phyloP scores from a whole-genome alignment of 2,329 filamentous ascomycete species.

The Phoma sp. region DNA sequence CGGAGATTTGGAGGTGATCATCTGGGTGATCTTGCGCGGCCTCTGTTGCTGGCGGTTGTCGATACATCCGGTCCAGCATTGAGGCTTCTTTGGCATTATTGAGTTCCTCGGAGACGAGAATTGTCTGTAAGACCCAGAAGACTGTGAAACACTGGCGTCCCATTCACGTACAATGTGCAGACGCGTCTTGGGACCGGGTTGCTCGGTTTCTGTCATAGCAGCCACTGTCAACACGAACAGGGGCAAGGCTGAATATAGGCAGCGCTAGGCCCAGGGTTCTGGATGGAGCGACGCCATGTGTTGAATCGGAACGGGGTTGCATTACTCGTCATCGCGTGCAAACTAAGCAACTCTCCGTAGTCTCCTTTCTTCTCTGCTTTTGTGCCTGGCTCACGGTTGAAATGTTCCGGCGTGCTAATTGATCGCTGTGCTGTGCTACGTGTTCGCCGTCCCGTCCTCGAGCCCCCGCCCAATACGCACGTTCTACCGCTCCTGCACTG shows the following conservation, averaged over 20 bases:
- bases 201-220: too few species aligned
- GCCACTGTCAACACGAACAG: too few species aligned
- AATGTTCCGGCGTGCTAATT: conserved; percentile 9
- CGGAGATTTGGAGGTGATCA: too few species aligned
- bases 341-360: conserved; percentile 14
- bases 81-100: too few species aligned
- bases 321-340: conserved; percentile 19
- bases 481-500: conserved; percentile 10
- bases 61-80: too few species aligned
- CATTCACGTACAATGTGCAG: too few species aligned
- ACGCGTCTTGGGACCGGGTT: too few species aligned
- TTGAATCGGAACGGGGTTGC: conserved; percentile 14
- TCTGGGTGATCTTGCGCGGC: too few species aligned
- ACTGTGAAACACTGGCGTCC: too few species aligned
- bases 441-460: conserved; percentile 9
- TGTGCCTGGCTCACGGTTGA: background rate
- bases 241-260: background rate
- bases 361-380: conserved; percentile 9
- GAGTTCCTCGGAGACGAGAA: too few species aligned
- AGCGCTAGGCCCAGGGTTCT: background rate
- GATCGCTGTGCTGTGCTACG: conserved; percentile 15
- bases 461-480: conserved; percentile 14
- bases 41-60: too few species aligned
- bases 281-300: conserved; percentile 17
- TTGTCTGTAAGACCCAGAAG: too few species aligned